phyloP scores from a whole-genome alignment of 805 yeast species.

The Kuraishia capsulata region DNA sequence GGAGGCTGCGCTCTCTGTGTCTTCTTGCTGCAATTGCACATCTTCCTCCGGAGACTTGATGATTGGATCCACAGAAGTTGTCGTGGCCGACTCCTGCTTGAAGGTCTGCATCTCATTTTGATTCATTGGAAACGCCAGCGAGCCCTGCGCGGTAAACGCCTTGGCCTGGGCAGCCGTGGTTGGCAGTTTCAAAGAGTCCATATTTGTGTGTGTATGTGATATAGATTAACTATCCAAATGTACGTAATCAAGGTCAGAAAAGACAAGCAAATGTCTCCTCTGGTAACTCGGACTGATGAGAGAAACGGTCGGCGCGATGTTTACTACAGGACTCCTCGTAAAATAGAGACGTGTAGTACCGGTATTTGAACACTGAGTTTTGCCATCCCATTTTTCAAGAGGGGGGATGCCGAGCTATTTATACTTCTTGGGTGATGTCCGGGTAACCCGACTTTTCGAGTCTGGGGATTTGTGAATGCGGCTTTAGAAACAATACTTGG shows the following conservation, averaged over 20 bases:
- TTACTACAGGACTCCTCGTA: too few species aligned
- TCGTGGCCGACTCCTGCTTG: slow-evolving; percentile 2
- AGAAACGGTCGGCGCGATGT: too few species aligned
- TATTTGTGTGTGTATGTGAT: slow-evolving; percentile 11
- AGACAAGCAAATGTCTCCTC: background rate
- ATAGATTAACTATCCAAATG: background rate
- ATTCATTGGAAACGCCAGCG: slow-evolving; percentile 55
- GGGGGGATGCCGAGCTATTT: too few species aligned
- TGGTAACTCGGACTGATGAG: too few species aligned
- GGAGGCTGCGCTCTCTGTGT: slow-evolving; percentile 70
- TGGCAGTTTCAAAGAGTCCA: slow-evolving; percentile 72
- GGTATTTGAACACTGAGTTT: too few species aligned
- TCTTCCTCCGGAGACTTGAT: slow-evolving; percentile 2
- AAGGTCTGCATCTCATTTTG: slow-evolving; percentile 6
- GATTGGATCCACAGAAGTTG: background rate
- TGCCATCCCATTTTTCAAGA: too few species aligned
- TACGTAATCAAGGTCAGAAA: background rate
- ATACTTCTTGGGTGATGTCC: too few species aligned
- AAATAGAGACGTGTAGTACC: too few species aligned
- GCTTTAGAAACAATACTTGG: too few species aligned
- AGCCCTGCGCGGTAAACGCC: slow-evolving; percentile 59
- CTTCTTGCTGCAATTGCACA: slow-evolving; percentile 18
- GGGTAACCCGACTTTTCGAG: too few species aligned
- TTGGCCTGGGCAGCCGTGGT: slow-evolving; percentile 72
- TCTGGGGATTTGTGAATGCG: too few species aligned